Base-by-base conservation (phyloP, 495 filamentous ascomycete genomes). In the Penicillium waksmanii region DNA sequence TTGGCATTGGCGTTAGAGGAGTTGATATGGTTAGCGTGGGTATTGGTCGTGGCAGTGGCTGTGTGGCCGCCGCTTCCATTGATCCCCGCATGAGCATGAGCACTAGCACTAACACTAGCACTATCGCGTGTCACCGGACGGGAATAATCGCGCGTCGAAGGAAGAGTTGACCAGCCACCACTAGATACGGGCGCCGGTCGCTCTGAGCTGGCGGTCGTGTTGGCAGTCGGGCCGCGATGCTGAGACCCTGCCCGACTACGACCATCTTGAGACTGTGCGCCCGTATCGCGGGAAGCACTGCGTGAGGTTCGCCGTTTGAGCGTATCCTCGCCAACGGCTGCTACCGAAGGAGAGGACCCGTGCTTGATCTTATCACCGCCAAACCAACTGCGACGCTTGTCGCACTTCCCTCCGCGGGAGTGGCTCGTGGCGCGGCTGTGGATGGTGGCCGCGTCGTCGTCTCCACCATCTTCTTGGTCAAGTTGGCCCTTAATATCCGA, bases 311-410 rank as follows among this genome's bases (percentile, higher is more conserved):
- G 68, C 31, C 58, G 64, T 56, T 73, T 73, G 53, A 73, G 53
- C 9, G 53, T 36, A 2, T 77, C 73, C 2, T 77, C 74, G 17
- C 58, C 63, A 0, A 57, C 65, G n/a, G 61, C 63, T 7, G 60
- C 58, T 44, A 76, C 64, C 17, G 73, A 78, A 5, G 72, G 60
- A 15, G 73, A 70, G 10, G 77, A 74, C 19, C 70, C 59, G 40
- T 76, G 71, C 57, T 76, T 78, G 55, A 71, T 59, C 21, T 67
- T 35, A 19, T 73, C 73, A 10, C 76, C 76, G 19, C 71, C 73
- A 57, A 80, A 79, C 57, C 69, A 76, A 58, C 76, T 80, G 57
- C 77, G 68, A 13, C 78, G 75, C 53, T 75, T 78, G 3, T 66
- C 58, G 33, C 66, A 68, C 35, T 71, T 70, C 3, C 73, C 75